A percentile compares a stretch with the other conserved stretches of the same genome.
Evolutionary conservation across 495 filamentous ascomycete species (phyloP).

Genomic region (Hypoxylon fuscum): DNA sequence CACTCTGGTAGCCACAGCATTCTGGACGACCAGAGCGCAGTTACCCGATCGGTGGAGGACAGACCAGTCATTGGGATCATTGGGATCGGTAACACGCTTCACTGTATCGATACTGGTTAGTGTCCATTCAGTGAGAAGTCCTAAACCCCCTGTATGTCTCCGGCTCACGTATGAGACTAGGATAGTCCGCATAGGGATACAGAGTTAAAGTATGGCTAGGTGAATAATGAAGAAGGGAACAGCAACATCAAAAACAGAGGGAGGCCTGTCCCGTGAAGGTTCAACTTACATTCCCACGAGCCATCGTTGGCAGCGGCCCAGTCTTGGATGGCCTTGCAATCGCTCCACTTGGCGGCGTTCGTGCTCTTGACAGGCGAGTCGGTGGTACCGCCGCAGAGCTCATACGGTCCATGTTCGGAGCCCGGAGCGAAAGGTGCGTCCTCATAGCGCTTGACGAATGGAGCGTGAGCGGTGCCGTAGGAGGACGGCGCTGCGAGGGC

Average conservation of each 20-base stretch:
- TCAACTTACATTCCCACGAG: conserved; percentile 15
- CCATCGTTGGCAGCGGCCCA: conserved; percentile 15
- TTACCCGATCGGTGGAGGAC: background rate
- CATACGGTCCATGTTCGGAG: conserved; percentile 3
- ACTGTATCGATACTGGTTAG: background rate
- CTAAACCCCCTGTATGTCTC: no score
- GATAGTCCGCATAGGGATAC: no score
- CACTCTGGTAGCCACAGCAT: conserved; percentile 10
- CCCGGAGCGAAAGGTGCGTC: conserved; percentile 18
- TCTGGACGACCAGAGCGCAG: conserved; percentile 26
- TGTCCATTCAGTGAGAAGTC: no score
- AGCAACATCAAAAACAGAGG: no score
- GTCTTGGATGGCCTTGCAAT: conserved; percentile 17
- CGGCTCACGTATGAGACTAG: no score
- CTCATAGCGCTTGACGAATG: background rate
- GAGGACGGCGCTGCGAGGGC: conserved; percentile 15
- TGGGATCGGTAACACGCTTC: background rate
- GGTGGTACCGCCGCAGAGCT: conserved; percentile 4
- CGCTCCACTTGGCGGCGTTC: conserved; percentile 9
- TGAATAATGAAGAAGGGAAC: background rate
- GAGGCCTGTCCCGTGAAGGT: no score
- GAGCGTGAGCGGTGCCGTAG: background rate
- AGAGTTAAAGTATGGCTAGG: background rate
- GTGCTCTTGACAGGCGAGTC: background rate
- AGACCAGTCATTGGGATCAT: conserved; percentile 16